Evolutionary conservation across 164 flowering plant genomes (phyloP).

Genomic region (Vitis vinifera): DNA sequence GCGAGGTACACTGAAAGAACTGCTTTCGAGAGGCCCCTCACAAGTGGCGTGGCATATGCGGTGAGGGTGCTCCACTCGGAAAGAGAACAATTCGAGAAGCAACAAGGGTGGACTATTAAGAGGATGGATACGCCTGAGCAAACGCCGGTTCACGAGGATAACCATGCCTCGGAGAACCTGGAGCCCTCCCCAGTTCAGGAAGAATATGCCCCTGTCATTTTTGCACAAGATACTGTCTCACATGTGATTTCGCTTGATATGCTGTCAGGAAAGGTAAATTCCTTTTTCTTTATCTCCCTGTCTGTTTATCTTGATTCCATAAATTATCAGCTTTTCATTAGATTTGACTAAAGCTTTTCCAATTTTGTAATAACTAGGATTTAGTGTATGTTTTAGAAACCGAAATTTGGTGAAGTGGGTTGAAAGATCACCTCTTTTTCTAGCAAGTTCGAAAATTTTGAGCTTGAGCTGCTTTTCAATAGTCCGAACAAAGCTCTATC

Average conservation of each 20-base stretch:
- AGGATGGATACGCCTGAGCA: slow-evolving; percentile 68
- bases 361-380: not conserved
- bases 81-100: slow-evolving; percentile 80
- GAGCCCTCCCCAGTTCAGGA: slow-evolving; percentile 77
- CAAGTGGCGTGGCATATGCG: slow-evolving; percentile 98
- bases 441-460: not conserved
- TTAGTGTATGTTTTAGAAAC: not conserved
- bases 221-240: slow-evolving; percentile 87
- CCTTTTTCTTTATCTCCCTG: slow-evolving; percentile 8
- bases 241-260: slow-evolving; percentile 93
- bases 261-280: slow-evolving; percentile 82
- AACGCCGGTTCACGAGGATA: slow-evolving; percentile 70
- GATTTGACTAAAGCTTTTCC: not conserved
- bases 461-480: not conserved
- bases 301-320: no score
- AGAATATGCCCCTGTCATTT: slow-evolving; percentile 98
- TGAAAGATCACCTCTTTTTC: not conserved
- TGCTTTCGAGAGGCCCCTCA: slow-evolving; percentile 95
- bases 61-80: slow-evolving; percentile 85
- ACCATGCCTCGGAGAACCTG: slow-evolving; percentile 44
- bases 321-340: no score
- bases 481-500: no score
- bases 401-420: not conserved
- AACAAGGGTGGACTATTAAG: slow-evolving; percentile 93
- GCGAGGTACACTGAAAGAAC: slow-evolving; percentile 85